Evolutionary conservation across 345 rosid genomes (phyloP).

Genomic region (Rhizophora apiculata): DNA sequence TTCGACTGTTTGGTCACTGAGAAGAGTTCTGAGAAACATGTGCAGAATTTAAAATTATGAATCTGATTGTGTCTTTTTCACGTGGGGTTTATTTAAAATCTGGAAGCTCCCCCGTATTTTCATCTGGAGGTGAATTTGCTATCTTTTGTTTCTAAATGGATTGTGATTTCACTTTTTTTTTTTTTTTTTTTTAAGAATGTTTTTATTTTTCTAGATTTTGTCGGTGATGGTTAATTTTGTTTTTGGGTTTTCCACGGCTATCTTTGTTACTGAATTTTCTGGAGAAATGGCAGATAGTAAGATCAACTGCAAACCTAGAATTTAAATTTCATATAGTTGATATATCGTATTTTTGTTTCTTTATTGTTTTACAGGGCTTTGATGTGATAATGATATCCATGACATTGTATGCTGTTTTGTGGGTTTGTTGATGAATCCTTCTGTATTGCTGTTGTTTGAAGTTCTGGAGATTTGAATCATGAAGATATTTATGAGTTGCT

Average conservation of each 20-base stretch:
- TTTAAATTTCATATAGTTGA: not conserved
- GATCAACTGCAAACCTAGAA: no score
- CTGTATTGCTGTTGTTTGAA: constrained; percentile 19
- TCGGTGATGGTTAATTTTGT: no score
- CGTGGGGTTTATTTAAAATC: constrained; percentile 1
- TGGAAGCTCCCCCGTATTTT: not conserved
- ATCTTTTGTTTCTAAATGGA: not conserved
- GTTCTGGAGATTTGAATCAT: constrained; percentile 31
- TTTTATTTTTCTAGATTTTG: not conserved
- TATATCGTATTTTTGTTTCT: not conserved
- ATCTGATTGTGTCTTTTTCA: not conserved
- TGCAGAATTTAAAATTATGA: not conserved
- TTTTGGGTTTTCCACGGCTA: not conserved
- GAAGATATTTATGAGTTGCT: constrained; percentile 57
- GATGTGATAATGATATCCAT: constrained; percentile 22
- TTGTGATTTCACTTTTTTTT: not conserved
- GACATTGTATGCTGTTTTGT: constrained; percentile 15
- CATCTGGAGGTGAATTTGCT: no score
- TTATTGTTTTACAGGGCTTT: constrained; percentile 25
- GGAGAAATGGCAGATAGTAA: no score
- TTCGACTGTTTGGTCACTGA: not conserved
- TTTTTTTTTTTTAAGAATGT: not conserved
- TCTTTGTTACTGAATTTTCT: not conserved
- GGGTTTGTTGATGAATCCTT: constrained; percentile 24
- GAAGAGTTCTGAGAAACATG: not conserved